phyloP scores from a whole-genome alignment of 2,329 filamentous ascomycete species.

The Coniella vitis region DNA sequence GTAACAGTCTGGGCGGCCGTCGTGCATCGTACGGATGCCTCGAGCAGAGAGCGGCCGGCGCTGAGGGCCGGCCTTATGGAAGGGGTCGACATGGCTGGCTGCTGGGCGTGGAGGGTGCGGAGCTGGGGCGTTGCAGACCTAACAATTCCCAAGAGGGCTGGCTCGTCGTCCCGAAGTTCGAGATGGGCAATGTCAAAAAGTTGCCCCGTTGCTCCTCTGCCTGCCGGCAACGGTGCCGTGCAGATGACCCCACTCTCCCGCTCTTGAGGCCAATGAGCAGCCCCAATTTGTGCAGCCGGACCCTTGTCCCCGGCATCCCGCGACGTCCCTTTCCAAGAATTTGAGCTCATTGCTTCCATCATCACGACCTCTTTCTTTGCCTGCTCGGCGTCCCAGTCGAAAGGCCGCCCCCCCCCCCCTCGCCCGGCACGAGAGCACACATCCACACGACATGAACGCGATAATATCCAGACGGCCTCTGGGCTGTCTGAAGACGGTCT shows the following conservation, averaged over 20 bases:
- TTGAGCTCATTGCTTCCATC: constrained; percentile 17
- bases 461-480: constrained; percentile 58
- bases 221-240: background rate
- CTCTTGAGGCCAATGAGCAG: background rate
- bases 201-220: constrained; percentile 1
- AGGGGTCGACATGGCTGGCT: constrained; percentile 19
- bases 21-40: constrained; percentile 12
- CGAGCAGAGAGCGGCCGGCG: constrained; percentile 18
- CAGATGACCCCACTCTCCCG: background rate
- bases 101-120: background rate
- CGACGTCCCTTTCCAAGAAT: constrained; percentile 10
- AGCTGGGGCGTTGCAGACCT: no score
- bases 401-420: no score
- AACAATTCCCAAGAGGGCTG: background rate
- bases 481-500: constrained; percentile 60
- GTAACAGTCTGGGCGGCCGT: background rate
- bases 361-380: constrained; percentile 4
- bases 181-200: constrained; percentile 8
- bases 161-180: background rate
- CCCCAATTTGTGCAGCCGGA: background rate
- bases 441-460: constrained; percentile 46
- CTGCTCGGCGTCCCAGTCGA: no score
- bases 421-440: constrained; percentile 5
- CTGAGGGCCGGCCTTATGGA: constrained; percentile 18
- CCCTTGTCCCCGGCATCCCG: constrained; percentile 3